Evolutionary conservation across 306 rosid genomes (phyloP).

Genomic region (Pyrus communis): DNA sequence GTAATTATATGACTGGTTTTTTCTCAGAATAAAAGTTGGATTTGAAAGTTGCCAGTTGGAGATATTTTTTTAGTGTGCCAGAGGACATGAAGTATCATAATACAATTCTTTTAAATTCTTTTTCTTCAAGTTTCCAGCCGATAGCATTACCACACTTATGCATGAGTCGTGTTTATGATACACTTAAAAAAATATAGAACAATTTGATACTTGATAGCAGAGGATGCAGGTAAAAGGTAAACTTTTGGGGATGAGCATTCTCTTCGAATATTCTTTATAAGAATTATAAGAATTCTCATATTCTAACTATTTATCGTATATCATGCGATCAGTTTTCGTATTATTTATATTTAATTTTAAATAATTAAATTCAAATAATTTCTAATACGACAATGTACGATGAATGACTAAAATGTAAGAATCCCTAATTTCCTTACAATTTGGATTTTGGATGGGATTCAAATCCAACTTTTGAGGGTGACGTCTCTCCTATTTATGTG

Average conservation of each 20-base stretch:
- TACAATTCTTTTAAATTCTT: no score
- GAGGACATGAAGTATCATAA: no score
- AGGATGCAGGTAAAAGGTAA: background rate
- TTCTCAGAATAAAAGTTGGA: background rate
- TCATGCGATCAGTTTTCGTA: fast-evolving
- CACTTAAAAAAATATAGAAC: no score
- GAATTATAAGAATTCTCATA: fast-evolving
- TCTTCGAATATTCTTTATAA: fast-evolving
- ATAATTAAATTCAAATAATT: no score
- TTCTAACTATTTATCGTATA: no score
- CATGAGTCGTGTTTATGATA: fast-evolving
- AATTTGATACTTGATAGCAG: background rate
- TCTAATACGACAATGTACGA: fast-evolving
- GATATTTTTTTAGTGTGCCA: no score
- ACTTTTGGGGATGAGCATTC: background rate
- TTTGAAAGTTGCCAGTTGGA: conserved; percentile 1
- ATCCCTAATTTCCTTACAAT: fast-evolving
- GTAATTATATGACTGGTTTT: background rate
- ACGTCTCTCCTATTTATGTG: background rate
- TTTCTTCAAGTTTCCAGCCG: no score
- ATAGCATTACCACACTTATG: no score
- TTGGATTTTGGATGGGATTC: no score
- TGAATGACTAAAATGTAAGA: fast-evolving
- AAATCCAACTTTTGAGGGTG: background rate
- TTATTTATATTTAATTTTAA: no score